These are phyloP conservation scores for Acorus gramineus DNA, from an alignment of 106 monocot genomes.

Conservation along the genomic window DNA sequence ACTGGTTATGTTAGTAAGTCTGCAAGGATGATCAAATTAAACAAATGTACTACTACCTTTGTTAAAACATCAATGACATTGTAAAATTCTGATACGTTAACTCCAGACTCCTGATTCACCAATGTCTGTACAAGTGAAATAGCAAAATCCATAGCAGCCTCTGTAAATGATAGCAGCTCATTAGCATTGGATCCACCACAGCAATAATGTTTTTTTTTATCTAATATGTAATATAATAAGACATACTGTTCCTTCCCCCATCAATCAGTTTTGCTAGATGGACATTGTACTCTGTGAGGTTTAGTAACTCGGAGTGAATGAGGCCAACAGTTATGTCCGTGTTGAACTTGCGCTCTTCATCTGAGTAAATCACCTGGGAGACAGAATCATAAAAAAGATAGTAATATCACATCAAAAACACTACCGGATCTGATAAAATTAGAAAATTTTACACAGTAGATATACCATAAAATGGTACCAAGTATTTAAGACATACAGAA, in stretches of 20 bases:
- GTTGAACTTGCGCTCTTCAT: slow-evolving; percentile 90
- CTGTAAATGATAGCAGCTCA: slow-evolving; percentile 23
- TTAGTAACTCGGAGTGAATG: slow-evolving; percentile 71
- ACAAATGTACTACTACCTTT: slow-evolving; percentile 33
- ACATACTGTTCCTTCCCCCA: slow-evolving; percentile 94
- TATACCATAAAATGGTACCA: neutral
- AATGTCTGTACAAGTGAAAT: slow-evolving; percentile 66
- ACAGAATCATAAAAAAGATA: neutral
- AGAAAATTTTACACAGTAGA: too few relatives aligned
- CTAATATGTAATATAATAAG: neutral
- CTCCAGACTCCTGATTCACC: slow-evolving; percentile 57
- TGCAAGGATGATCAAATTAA: neutral
- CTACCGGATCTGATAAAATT: neutral
- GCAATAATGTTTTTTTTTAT: too few relatives aligned
- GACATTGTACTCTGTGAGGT: slow-evolving; percentile 79
- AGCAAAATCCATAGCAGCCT: slow-evolving; percentile 80
- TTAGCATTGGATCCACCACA: neutral
- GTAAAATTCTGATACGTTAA: slow-evolving; percentile 59
- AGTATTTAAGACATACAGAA: neutral
- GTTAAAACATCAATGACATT: slow-evolving; percentile 68
- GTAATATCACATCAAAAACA: neutral
- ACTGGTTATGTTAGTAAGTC: neutral
- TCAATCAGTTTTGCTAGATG: slow-evolving; percentile 95
- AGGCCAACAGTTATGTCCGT: slow-evolving; percentile 72
- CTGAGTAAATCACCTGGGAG: slow-evolving; percentile 79